A percentile compares a stretch with the other conserved stretches of the same genome.
Conservation (phyloP, 345 rosid genomes). For the Camelina sativa region DNA sequence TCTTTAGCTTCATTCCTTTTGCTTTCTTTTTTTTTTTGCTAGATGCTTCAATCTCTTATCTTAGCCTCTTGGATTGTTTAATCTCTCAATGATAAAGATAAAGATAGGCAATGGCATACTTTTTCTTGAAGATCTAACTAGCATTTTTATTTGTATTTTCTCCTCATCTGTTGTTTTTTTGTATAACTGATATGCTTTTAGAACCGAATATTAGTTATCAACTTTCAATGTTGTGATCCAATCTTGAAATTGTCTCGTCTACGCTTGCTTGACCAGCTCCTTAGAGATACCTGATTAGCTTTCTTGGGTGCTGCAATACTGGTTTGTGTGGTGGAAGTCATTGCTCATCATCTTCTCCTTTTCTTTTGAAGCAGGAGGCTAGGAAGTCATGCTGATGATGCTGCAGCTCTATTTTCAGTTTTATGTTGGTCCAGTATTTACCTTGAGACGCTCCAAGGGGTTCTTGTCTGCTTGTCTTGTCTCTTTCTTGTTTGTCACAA, state of each 20-base stretch:
- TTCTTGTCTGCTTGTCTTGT: slow-evolving; percentile 43
- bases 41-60: slow-evolving; percentile 41
- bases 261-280: background rate
- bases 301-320: slow-evolving; percentile 11
- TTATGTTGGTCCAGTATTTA: slow-evolving; percentile 22
- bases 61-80: slow-evolving; percentile 41
- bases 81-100: slow-evolving; percentile 38
- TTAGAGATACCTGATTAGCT: slow-evolving; percentile 9
- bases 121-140: slow-evolving; percentile 35
- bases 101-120: slow-evolving; percentile 30
- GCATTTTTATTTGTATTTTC: slow-evolving; percentile 27
- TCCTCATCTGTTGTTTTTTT: background rate
- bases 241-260: background rate
- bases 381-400: slow-evolving; percentile 35
- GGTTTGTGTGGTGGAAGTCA: slow-evolving; percentile 36
- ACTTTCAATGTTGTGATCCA: slow-evolving; percentile 23
- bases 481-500: slow-evolving; percentile 39
- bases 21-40: slow-evolving; percentile 38
- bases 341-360: slow-evolving; percentile 31
- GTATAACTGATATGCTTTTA: slow-evolving; percentile 12
- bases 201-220: slow-evolving; percentile 19
- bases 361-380: slow-evolving; percentile 51
- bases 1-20: slow-evolving; percentile 50
- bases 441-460: slow-evolving; percentile 46
- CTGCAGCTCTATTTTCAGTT: slow-evolving; percentile 38